These are phyloP conservation scores for Takashimella koratensis DNA, from an alignment of 1,284 basidiomycete genomes.

Conservation along the genomic window DNA sequence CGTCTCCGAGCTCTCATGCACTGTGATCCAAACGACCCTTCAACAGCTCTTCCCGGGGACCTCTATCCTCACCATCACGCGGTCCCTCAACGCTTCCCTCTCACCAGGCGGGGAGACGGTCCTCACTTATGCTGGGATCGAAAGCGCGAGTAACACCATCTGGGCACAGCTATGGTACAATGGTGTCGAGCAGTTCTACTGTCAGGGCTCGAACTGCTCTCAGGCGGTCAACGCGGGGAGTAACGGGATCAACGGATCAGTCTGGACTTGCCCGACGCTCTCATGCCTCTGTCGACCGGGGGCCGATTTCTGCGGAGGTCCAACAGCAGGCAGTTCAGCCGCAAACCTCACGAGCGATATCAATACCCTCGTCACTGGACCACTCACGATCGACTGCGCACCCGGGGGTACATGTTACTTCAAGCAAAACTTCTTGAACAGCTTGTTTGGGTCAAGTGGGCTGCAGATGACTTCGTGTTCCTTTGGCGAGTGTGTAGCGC, in stretches of 20 bases:
- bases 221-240: constrained; percentile 53
- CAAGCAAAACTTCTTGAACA: constrained; percentile 63
- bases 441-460: constrained; percentile 67
- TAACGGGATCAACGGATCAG: constrained; percentile 41
- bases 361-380: constrained; percentile 35
- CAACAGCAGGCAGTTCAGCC: constrained; percentile 13
- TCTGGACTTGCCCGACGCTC: constrained; percentile 68
- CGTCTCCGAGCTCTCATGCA: constrained; percentile 36
- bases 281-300: constrained; percentile 66
- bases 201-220: constrained; percentile 63
- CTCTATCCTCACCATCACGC: constrained; percentile 69
- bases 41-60: constrained; percentile 65
- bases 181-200: constrained; percentile 77
- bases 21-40: constrained; percentile 67
- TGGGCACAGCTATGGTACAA: constrained; percentile 76
- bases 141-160: constrained; percentile 57
- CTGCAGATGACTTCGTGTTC: constrained; percentile 65
- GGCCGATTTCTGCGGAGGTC: constrained; percentile 69
- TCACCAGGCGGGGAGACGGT: constrained; percentile 54
- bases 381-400: constrained; percentile 61
- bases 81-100: constrained; percentile 64
- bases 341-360: constrained; percentile 57
- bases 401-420: constrained; percentile 65
- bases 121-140: constrained; percentile 16
- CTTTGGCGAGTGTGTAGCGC: constrained; percentile 81